Base-by-base conservation (phyloP, 345 rosid species). In the Bruguiera parviflora region DNA sequence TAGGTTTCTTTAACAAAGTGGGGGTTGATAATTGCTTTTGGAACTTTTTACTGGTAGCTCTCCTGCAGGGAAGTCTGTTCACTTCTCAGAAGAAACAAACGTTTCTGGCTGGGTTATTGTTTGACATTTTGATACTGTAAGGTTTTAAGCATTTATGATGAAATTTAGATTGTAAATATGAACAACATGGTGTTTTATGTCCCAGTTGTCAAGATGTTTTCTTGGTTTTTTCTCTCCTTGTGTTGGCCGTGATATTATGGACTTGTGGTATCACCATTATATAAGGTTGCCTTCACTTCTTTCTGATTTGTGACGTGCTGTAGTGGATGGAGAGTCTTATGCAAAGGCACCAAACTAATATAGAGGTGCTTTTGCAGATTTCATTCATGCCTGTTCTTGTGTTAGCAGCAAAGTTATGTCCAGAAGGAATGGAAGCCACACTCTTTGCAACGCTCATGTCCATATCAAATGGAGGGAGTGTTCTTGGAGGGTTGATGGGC, bases 351-450 rank as follows among this genome's bases (percentile, higher is more conserved):
- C 21, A 22, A 58, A 65, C 69, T 59, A 25, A 67, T 33, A n/a
- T n/a, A 24, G 2, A 39, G n/a, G 22, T 58, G 52, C 20, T 65
- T 49, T 7, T 74, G 75, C 84, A 92, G 98, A 94, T 88, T 74
- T 96, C 99, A 37, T 92, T 96, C 85, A 92, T 92, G 98, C 98
- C 96, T 5, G 96, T 92, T 72, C 97, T 90, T 63, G 97, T 95
- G 66, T 80, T 92, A 57, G 97, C 98, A 16, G 98, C 97, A 5
- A 89, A 90, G 71, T 63, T 95, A 52, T 92, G 98, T 73, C 99
- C 97, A 16, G 97, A 90, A 79, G 98, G 98, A 77, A 90, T 96
- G 97, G 98, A 96, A 77, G 98, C 97, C 65, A 96, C 97, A 20
- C 92, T 92, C 18, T 95, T 96, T 52, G 98, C 98, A 2, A 96